Conservation (phyloP, 768 basidiomycete genomes). For the Plicaturopsis crispa region DNA sequence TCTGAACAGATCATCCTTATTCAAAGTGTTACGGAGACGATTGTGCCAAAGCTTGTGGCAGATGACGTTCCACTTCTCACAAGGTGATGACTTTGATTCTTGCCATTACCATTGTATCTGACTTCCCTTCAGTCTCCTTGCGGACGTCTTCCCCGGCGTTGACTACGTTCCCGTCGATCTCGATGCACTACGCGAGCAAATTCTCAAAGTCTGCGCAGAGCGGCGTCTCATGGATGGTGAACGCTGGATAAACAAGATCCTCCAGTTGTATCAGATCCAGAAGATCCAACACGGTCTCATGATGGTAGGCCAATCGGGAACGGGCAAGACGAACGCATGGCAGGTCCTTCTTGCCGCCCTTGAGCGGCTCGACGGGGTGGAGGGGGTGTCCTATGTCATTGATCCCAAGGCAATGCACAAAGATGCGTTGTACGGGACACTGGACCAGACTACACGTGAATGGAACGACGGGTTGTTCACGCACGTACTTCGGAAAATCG, state of each 20-base stretch:
- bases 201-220: slow-evolving; percentile 80
- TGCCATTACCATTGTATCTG: slow-evolving; percentile 3
- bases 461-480: slow-evolving; percentile 99
- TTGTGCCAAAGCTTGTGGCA: slow-evolving; percentile 95
- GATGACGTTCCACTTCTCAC: slow-evolving; percentile 94
- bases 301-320: slow-evolving; percentile 99
- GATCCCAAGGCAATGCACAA: slow-evolving; percentile 99
- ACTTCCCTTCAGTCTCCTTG: slow-evolving; percentile 56
- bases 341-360: slow-evolving; percentile 86
- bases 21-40: slow-evolving; percentile 97
- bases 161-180: slow-evolving; percentile 87
- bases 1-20: slow-evolving; percentile 96
- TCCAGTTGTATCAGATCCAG: slow-evolving; percentile 98
- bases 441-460: slow-evolving; percentile 95
- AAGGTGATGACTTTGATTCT: slow-evolving; percentile 41
- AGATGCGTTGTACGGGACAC: slow-evolving; percentile 93
- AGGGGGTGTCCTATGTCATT: slow-evolving; percentile 93
- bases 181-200: slow-evolving; percentile 77
- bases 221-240: slow-evolving; percentile 82
- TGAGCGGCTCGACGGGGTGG: slow-evolving; percentile 84
- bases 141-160: slow-evolving; percentile 96
- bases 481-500: slow-evolving; percentile 93
- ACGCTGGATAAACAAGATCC: slow-evolving; percentile 89
- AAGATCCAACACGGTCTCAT: slow-evolving; percentile 99
- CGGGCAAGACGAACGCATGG: slow-evolving; percentile 97